Evolutionary conservation across 768 basidiomycete genomes (phyloP), one percentile per base, ranked within the genome.

Genomic region (Mycena vulgaris): DNA sequence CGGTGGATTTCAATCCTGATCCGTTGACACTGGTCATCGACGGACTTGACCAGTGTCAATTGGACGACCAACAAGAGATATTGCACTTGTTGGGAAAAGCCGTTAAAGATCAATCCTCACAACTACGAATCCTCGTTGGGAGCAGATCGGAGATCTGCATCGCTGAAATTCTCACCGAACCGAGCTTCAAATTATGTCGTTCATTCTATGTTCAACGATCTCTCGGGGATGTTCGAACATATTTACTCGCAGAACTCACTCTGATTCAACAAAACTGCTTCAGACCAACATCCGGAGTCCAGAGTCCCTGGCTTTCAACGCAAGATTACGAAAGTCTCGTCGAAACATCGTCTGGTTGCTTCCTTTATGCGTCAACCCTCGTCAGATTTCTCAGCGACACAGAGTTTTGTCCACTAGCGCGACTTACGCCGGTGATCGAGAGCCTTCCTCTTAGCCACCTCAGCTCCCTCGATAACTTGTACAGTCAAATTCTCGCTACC

Each of bases 281-380:
- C 27, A 30, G 19, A 21, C n/a, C 33, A 13, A 48, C 17, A 48
- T 8, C 16, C 27, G 25, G n/a, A 35, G 47, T 14, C 25, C 17
- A 28, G 25, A 45, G 40, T 17, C 27, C 48, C 25, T 64, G 61
- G 63, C 5, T 72, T 47, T 55, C 63, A 23, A 1, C 63, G 0
- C 25, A 52, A 25, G 55, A 59, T 28, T 33, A 68, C 17, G 45
- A 68, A 23, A 11, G 16, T 11, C 52, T 68, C 28, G 60, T 66
- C 25, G 52, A 33, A 39, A 48, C 64, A 13, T 69, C 71, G 8
- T 31, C 52, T 2, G 71, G 71, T 1, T 73, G 68, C 37, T 69
- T 73, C 47, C 37, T 66, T 8, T 69, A 68, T 39, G 71, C 68
- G 2, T 68, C 62, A 5, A 73, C 60, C 13, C 68, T 73, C 40